Conservation (phyloP, 2,329 filamentous ascomycete genomes). For the Cordyceps cateniannulata region DNA sequence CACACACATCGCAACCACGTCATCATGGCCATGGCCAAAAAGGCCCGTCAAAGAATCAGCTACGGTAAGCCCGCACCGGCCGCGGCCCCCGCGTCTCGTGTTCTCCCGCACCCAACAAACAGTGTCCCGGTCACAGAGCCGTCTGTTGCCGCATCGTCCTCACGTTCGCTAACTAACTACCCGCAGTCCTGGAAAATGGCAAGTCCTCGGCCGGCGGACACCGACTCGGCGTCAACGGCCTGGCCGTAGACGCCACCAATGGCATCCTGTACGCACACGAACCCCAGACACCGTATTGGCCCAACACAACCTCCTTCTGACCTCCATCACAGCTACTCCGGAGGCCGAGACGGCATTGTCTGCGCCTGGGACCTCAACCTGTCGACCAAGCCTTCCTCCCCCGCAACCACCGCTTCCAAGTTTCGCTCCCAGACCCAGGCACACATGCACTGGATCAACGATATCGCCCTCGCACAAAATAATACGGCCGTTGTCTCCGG, state of each 20-base stretch:
- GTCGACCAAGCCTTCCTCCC: constrained; percentile 19
- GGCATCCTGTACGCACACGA: constrained; percentile 68
- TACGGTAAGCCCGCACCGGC: constrained; percentile 47
- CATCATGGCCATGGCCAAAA: constrained; percentile 51
- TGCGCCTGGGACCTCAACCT: constrained; percentile 91
- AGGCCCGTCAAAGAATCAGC: constrained; percentile 63
- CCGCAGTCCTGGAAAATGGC: constrained; percentile 51
- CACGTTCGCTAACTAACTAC: constrained; percentile 12
- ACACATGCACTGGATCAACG: constrained; percentile 95
- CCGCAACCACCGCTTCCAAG: constrained; percentile 41
- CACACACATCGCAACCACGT: neutral
- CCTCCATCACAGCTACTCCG: constrained; percentile 66
- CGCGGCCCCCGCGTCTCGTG: neutral
- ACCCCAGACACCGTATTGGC: constrained; percentile 14
- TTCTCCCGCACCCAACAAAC: constrained; percentile 12
- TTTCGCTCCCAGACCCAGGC: constrained; percentile 61
- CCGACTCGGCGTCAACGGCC: constrained; percentile 87
- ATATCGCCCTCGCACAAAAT: constrained; percentile 73
- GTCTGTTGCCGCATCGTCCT: neutral
- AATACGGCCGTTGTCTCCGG: constrained; percentile 78
- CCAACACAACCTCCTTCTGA: constrained; percentile 9
- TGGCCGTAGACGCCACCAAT: constrained; percentile 77
- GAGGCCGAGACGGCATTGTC: constrained; percentile 88
- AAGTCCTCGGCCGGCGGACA: constrained; percentile 67
- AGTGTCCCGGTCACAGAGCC: no score